Base-by-base conservation (phyloP, 208 protist species). In the Leishmania aethiopica region DNA sequence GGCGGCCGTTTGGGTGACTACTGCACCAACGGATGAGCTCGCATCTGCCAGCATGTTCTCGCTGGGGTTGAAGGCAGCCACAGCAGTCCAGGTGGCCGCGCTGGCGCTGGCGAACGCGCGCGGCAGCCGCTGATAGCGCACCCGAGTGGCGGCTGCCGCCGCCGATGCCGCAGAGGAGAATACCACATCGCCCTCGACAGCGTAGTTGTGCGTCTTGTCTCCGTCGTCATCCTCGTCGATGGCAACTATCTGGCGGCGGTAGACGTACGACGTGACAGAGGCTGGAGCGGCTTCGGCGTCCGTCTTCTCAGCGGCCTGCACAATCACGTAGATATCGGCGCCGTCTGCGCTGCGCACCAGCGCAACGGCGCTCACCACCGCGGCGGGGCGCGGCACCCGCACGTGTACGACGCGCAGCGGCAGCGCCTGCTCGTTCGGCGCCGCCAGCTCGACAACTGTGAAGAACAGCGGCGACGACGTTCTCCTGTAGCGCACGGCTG, bases 91-190 rank as follows among this genome's bases (percentile, higher is more conserved):
- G n/a, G 81, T 77, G 42, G 47, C 7, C 10, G 55, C 81, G 57
- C 72, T 80, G n/a, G 86, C 80, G 66, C 80, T 88, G n/a, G 77
- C 73, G 60, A 92, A 78, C 11, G 78, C 32, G 47, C 82, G 88
- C 4, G 91, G 91, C 49, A 94, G 72, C 2, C 82, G 87, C 75
- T 89, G 79, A 81, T 94, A 94, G 59, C 72, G 83, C 62, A 90
- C 88, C 17, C 64, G 51, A 60, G 45, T 59, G 57, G 45, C 32
- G 10, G 75, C 32, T 25, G 75, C 51, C 40, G 22, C 59, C 75
- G 6, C 53, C 74, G 67, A 51, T 40, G 35, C 22, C 32, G 55
- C 40, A 7, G 80, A 74, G 40, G 76, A 75, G 59, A 73, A 72
- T 10, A 79, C 47, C 17, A 83, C 73, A 40, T 80, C 71, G 51